These are phyloP conservation scores for Cardamine chenopodiifolia DNA, from an alignment of 345 rosid species.

Conservation along the genomic window DNA sequence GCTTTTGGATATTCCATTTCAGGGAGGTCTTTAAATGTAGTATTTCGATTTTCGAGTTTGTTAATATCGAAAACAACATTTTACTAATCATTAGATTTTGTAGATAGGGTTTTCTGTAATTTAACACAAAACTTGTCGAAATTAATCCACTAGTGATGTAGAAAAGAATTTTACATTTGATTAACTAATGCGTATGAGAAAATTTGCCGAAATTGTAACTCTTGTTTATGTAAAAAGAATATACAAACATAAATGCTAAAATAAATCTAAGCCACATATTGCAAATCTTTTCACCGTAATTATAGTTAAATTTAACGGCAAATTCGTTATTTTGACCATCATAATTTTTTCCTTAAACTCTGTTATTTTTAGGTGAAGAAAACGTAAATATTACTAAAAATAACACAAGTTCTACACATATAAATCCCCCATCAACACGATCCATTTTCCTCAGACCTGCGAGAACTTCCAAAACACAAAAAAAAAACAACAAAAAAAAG, in stretches of 20 bases:
- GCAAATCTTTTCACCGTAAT: constrained; percentile 21
- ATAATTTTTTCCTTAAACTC: background rate
- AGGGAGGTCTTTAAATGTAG: constrained; percentile 95
- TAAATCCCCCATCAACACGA: constrained; percentile 18
- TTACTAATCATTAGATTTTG: background rate
- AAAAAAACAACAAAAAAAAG: constrained; percentile 14
- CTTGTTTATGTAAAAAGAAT: constrained; percentile 14
- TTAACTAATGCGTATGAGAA: background rate
- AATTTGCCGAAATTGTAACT: background rate
- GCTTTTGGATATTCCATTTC: constrained; percentile 15
- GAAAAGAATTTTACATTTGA: background rate
- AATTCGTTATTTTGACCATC: constrained; percentile 25
- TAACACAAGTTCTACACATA: constrained; percentile 13
- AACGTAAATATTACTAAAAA: constrained; percentile 15
- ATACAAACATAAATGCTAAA: constrained; percentile 25
- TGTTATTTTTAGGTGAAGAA: background rate
- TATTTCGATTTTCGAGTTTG: background rate
- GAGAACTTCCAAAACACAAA: constrained; percentile 31
- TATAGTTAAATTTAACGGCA: constrained; percentile 9
- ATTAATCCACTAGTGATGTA: background rate
- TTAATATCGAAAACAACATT: background rate
- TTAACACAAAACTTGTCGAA: background rate
- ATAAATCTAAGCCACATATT: constrained; percentile 22
- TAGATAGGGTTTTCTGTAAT: background rate
- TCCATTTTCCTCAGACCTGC: constrained; percentile 44